Conservation (phyloP, 495 filamentous ascomycete genomes). For the Aspergillus wentii region DNA sequence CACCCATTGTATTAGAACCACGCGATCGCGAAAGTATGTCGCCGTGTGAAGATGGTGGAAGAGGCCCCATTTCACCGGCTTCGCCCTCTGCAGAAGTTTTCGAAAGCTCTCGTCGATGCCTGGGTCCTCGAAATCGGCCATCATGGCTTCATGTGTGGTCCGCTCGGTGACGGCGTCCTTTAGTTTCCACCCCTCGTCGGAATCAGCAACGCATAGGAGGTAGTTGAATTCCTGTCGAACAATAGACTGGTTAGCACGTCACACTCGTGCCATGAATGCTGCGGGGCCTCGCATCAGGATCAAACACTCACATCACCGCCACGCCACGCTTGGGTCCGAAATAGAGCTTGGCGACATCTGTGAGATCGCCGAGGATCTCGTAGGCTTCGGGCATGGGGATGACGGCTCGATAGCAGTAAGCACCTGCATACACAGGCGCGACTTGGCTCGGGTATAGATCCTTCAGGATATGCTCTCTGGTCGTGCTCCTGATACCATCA, state of each 20-base stretch:
- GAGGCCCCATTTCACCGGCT: conserved; percentile 6
- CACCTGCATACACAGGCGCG: background rate
- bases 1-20: conserved; percentile 35
- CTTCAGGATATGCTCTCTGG: background rate
- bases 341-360: conserved; percentile 1
- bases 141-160: background rate
- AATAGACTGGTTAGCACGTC: background rate
- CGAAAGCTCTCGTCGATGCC: background rate
- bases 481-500: background rate
- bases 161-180: background rate
- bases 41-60: conserved; percentile 18
- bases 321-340: too few species aligned
- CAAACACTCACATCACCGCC: too few species aligned
- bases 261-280: too few species aligned
- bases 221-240: background rate
- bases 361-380: conserved; percentile 1
- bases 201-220: background rate
- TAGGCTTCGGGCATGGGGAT: background rate
- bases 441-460: background rate
- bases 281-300: too few species aligned
- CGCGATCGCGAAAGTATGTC: conserved; percentile 27
- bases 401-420: conserved; percentile 1
- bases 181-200: background rate
- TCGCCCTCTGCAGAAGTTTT: conserved; percentile 1
- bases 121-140: background rate